Evolutionary conservation across 192 early-diverging fungal genomes (phyloP), one percentile per base, ranked within the genome.

Genomic region (Dissophora ornata): DNA sequence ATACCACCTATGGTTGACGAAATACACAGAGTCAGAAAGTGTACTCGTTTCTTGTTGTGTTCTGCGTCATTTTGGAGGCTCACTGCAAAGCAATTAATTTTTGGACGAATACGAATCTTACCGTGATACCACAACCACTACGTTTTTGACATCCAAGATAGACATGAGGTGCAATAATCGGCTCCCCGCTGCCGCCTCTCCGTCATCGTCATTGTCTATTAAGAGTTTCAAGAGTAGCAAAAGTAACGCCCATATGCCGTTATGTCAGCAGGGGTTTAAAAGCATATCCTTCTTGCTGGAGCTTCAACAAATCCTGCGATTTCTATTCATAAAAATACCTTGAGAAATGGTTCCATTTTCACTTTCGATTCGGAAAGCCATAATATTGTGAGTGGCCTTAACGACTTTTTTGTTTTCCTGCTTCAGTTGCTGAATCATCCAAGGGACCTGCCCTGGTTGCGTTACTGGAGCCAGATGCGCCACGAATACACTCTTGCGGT

Each of bases 151-250:
- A 8, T 90, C 88, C 26, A 93, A 60, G 15, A 93, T 80, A 61
- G 96, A 88, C 71, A 98, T 75, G 62, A 98, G 79, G 81, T 97
- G 93, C 12, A 88, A 79, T 49, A 98, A 79, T 30, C 95, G 80
- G 62, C 88, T 88, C 15, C 96, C 96, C 5, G 96, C 96, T 2
- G 95, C 95, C 2, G 90, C 92, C 81, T 98, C 96, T 19, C 96
- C 96, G 50, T 98, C 95, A 74, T 98, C 96, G 73, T 98, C 96
- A 66, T 92, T 93, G 53, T 93, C 91, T 81, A 56, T 50, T 24
- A 16, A 38, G 10, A 16, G 0, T n/a, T n/a, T n/a, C 21, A 38
- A 54, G 12, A 25, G 22, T 24, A 28, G 21, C 36, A 18, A 66
- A 53, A 21, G 36, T 38, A 49, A n/a, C n/a, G n/a, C n/a, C n/a